phyloP scores from a whole-genome alignment of 169 alveolate genomes.

The Cryptosporidium bovis region DNA sequence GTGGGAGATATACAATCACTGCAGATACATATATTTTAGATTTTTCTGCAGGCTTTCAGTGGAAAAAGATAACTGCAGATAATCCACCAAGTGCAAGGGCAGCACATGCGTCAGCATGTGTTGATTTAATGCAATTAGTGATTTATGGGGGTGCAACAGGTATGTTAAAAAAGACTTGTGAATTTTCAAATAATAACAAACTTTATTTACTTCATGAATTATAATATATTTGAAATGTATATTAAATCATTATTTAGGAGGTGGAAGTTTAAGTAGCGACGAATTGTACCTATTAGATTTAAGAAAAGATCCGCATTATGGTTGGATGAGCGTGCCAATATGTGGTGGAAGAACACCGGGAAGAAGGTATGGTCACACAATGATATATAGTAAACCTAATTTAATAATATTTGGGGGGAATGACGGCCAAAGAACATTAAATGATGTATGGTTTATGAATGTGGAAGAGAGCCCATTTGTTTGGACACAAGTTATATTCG shows the following conservation, averaged over 20 bases:
- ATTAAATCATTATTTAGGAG: constrained; percentile 74
- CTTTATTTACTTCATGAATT: not conserved
- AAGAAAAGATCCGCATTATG: constrained; percentile 91
- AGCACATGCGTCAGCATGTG: constrained; percentile 99
- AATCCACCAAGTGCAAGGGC: constrained; percentile 98
- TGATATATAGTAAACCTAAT: constrained; percentile 96
- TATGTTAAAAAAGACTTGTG: not conserved
- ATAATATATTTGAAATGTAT: not conserved
- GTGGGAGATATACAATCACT: constrained; percentile 96
- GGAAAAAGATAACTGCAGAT: constrained; percentile 90
- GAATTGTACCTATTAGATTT: constrained; percentile 95
- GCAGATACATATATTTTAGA: constrained; percentile 95
- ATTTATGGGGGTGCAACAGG: constrained; percentile 99
- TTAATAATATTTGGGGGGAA: constrained; percentile 98
- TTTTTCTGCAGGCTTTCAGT: constrained; percentile 83
- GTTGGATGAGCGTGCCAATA: constrained; percentile 98
- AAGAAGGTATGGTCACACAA: constrained; percentile 98
- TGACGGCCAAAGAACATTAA: constrained; percentile 93
- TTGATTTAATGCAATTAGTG: constrained; percentile 94
- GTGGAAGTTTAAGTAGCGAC: constrained; percentile 97
- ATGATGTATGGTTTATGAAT: constrained; percentile 97
- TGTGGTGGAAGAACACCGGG: constrained; percentile 97
- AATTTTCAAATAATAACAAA: too few species aligned
- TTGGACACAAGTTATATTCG: constrained; percentile 92
- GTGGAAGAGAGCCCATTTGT: constrained; percentile 97